Evolutionary conservation across 768 basidiomycete genomes (phyloP).

Genomic region (Psilocybe cyanescens): DNA sequence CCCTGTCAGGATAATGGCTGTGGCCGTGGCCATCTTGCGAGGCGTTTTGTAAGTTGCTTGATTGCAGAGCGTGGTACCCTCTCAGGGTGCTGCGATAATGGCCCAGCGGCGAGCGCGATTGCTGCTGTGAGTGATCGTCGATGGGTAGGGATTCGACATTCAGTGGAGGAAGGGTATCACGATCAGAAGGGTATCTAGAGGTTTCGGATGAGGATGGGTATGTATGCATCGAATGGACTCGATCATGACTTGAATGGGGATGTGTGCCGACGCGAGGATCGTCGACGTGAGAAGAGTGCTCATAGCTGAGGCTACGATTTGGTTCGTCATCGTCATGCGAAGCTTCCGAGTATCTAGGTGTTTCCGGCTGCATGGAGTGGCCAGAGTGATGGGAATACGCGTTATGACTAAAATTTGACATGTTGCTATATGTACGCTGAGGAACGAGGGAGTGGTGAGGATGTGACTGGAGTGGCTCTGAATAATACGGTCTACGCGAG

Average conservation of each 20-base stretch:
- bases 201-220: conserved; percentile 2
- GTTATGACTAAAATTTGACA: background rate
- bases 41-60: background rate
- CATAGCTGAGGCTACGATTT: background rate
- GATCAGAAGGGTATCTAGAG: conserved; percentile 2
- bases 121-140: background rate
- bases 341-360: background rate
- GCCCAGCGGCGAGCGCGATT: background rate
- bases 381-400: background rate
- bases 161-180: background rate
- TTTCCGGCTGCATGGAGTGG: background rate
- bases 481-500: background rate
- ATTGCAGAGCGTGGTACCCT: background rate
- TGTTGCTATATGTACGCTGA: background rate
- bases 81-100: background rate
- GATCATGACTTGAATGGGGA: background rate
- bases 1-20: background rate
- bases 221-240: background rate
- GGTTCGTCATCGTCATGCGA: background rate
- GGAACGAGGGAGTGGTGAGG: background rate
- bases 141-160: background rate
- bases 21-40: background rate
- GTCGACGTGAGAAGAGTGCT: background rate
- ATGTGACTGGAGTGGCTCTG: background rate
- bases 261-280: background rate